Base-by-base conservation (phyloP, 306 rosid genomes). In the Vicia villosa region DNA sequence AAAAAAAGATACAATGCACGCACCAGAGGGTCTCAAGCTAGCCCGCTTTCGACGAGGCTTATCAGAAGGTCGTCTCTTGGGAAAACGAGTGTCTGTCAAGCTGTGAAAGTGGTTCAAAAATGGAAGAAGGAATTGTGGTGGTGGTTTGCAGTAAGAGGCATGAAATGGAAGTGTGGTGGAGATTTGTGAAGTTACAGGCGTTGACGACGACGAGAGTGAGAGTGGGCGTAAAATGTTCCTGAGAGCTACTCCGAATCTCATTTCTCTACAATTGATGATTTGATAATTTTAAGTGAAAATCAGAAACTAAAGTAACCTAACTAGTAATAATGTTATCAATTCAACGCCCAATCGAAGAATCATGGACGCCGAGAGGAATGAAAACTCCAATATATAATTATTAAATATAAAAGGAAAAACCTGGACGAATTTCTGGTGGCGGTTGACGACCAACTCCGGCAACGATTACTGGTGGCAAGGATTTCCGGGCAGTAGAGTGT, bases 71-170 rank as follows among this genome's bases (percentile, higher is more conserved):
- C 98, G 83, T 63, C 95, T 78, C 84, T 90, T 93, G 2, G 97
- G 97, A 59, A 79, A 80, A 36, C 90, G 90, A 55, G 97, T 77
- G 14, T 94, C 97, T 6, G 97, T 90, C 83, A 94, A 85, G 82
- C 90, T 85, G 80, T 86, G 86, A 15, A 90, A 77, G 72, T 80
- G 85, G 66, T 59, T 88, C 36, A 57, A 17, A 36, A 79, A 19
- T 60, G 83, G 82, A 70, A 83, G 77, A 74, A 75, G 22, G 88
- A 89, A 82, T 26, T 82, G 87, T 41, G 80, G 77, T 41, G 80
- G 77, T 55, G 15, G 70, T 41, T 21, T 63, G 74, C 38, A 37
- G 42, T 74, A 51, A 42, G 78, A 60, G 12, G 80, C 17, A 28
- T 76, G 11, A 69, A 79, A 70, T 15, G 82, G 61, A 12, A 51